Evolutionary conservation across 805 yeast genomes (phyloP), one percentile per base, ranked within the genome.

Genomic region (Cyberlindnera suaveolens): DNA sequence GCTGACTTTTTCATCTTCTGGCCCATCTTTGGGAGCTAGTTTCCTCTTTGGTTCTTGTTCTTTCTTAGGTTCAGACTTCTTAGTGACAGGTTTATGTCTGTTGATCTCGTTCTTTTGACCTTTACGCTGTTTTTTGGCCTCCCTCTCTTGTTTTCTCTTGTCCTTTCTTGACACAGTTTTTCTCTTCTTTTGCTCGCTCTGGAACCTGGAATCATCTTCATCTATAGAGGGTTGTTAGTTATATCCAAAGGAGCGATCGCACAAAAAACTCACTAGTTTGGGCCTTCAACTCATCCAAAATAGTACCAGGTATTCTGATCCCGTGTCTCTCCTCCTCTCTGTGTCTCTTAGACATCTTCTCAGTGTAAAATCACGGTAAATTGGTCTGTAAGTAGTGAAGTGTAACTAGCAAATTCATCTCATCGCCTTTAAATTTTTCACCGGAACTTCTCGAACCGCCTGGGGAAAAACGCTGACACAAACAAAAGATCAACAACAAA

Each of bases 301-400:
- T 57, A 31, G 61, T 52, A 2, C 80, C 81, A 2, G 85, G 85
- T 18, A 79, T 62, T 45, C 78, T 67, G 41, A 77, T 78, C n/a
- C 68, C 74, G 49, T 74, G 77, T 9, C 44, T 46, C 19, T 50
- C 60, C 1, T 45, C 51, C 23, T 39, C 38, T 37, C 38, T 37
- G 34, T 18, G 15, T 40, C 41, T 32, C 16, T 36, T 33, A 31
- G 27, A 34, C 38, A 40, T 36, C 18, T 19, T 31, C 11, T 18
- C 23, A 19, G 5, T 19, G 23, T 7, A 19, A 18, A 10, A 32
- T 3, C 7, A 1, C 7, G 16, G 11, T 17, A 6, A 32, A 11
- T 32, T 13, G 5, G 35, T 32, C 18, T 16, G 11, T 3, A 32
- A 17, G 13, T 15, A n/a, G 18, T 32, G n/a, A 32, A 32, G 35